These are phyloP conservation scores for Stagonosporopsis chrysanthemi DNA, from an alignment of 2,329 filamentous ascomycete species.

Conservation along the genomic window DNA sequence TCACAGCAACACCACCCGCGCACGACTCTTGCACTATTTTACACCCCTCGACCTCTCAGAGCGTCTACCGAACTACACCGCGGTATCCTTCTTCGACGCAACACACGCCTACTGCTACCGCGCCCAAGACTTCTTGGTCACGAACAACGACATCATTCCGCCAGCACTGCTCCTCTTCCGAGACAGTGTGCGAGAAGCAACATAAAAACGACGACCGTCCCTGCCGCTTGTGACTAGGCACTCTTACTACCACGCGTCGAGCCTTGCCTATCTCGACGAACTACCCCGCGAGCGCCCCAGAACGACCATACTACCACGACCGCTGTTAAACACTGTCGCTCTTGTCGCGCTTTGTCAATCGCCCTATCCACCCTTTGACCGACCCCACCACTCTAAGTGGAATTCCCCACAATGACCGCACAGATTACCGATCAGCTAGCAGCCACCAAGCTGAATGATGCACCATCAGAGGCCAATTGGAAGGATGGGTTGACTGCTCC, in stretches of 20 bases:
- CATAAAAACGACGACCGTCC: conserved; percentile 6
- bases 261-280: conserved; percentile 24
- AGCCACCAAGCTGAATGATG: conserved; percentile 61
- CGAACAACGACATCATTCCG: conserved; percentile 22
- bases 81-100: conserved; percentile 21
- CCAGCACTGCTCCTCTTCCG: conserved; percentile 12
- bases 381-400: conserved; percentile 35
- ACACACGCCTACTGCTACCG: conserved; percentile 6
- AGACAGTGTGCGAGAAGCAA: conserved; percentile 19
- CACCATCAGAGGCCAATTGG: conserved; percentile 69
- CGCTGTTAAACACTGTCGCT: conserved; percentile 26
- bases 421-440: conserved; percentile 65
- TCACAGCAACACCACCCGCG: conserved; percentile 37
- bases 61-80: conserved; percentile 15
- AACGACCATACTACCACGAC: conserved; percentile 22
- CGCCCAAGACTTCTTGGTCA: conserved; percentile 23
- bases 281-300: conserved; percentile 24
- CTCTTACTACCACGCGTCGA: conserved; percentile 19
- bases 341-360: conserved; percentile 28
- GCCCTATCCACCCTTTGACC: conserved; percentile 21
- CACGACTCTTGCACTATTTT: conserved; percentile 32
- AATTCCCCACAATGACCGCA: conserved; percentile 53
- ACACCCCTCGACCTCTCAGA: conserved; percentile 20
- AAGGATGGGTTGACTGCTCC: conserved; percentile 76
- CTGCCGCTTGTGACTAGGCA: conserved; percentile 28